Evolutionary conservation across 192 early-diverging fungal genomes (phyloP), one percentile per base, ranked within the genome.

Genomic region (Podila verticillata): DNA sequence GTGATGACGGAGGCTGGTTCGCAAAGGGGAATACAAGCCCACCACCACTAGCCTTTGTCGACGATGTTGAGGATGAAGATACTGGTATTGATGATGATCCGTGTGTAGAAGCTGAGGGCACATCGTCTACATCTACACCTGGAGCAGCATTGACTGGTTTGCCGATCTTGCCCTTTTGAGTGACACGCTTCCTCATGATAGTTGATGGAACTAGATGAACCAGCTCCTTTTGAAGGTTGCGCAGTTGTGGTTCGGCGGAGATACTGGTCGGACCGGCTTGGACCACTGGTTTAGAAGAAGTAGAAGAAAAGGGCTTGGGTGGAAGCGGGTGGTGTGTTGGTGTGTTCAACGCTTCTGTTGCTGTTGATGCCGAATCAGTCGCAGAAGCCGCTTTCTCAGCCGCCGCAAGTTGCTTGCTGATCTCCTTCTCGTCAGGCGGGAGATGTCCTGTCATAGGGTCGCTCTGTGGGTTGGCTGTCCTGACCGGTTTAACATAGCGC

Each of bases 401-500:
- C 5, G 58, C 70, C 7, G 22, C 32, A 3, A 51, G 65, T 28
- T 68, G 72, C 36, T 35, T 71, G 22, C 39, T 64, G 63, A 30
- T n/a, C 48, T 80, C 77, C 31, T 80, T 80, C 24, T 80, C 70
- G 34, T 80, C 77, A 13, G 56, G 64, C 7, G 77, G 77, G 15
- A 80, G 51, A 58, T 80, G 77, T 12, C 77, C 77, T 13, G 77
- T 80, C 77, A 80, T 80, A 26, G 77, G 77, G 51, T 80, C 77
- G n/a, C 70, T 80, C 34, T 80, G 77, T 28, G 77, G 70, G 10
- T 80, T 65, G 24, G 70, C 51, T 28, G 70, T 72, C 12, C 77
- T 48, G n/a, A 66, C 54, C 2, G 77, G 70, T 39, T 68, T 80
- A 12, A 72, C 56, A 51, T 72, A 80, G 24, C 65, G 61, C 22